phyloP scores from a whole-genome alignment of 108 stramenopile genomes.

The Nitzschia inconspicua region DNA sequence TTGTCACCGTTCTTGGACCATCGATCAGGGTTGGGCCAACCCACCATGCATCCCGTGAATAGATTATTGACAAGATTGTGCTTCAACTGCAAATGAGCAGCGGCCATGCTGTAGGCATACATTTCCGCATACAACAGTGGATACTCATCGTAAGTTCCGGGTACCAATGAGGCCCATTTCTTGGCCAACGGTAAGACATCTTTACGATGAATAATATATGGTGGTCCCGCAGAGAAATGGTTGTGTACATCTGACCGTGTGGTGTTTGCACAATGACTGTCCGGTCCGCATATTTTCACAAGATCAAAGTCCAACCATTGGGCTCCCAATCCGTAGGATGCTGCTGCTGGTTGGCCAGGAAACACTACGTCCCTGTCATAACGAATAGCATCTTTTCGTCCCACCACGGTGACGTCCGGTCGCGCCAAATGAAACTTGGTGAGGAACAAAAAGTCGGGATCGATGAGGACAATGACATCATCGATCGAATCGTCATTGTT shows the following conservation, averaged over 20 bases:
- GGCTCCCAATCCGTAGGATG: conserved; percentile 45
- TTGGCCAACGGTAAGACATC: conserved; percentile 40
- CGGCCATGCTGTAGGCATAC: conserved; percentile 81
- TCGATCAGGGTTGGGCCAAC: conserved; percentile 43
- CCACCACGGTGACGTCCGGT: conserved; percentile 7
- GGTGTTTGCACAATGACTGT: conserved; percentile 21
- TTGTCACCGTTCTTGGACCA: conserved; percentile 11
- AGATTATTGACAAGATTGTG: conserved; percentile 38
- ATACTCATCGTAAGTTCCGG: conserved; percentile 50
- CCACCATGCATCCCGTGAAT: conserved; percentile 51
- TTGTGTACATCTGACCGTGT: conserved; percentile 27
- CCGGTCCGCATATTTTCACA: conserved; percentile 38
- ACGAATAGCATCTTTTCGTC: neutral
- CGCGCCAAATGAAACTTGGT: conserved; percentile 34
- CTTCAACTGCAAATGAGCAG: conserved; percentile 54
- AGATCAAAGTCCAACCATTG: conserved; percentile 53
- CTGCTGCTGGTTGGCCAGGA: conserved; percentile 40
- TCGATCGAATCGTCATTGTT: conserved; percentile 29
- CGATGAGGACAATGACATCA: conserved; percentile 46
- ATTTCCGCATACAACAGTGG: conserved; percentile 81
- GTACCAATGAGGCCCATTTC: conserved; percentile 41
- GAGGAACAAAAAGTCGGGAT: conserved; percentile 59
- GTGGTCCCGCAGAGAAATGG: conserved; percentile 38
- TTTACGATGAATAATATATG: conserved; percentile 42
- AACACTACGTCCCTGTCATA: no score